Base-by-base conservation (phyloP, 345 rosid species). In the Pugionium cornutum region DNA sequence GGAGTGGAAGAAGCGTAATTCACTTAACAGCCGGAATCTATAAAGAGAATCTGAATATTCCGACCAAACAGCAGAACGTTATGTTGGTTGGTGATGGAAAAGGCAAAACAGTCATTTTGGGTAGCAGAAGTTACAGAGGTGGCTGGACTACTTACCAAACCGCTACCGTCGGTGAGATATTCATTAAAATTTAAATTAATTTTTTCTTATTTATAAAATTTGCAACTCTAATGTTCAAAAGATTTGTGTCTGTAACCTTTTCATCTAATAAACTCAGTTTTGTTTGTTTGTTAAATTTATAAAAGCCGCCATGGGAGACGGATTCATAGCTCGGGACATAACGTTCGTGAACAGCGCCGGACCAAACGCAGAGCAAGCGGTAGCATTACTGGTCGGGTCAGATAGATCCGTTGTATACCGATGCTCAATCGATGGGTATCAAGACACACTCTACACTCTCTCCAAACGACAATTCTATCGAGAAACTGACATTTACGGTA, bases 301-400 rank as follows among this genome's bases (percentile, higher is more conserved):
- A 18, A 18, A 70, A 82, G 87, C 78, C 4, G 87, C 73, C 0
- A 80, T 78, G 83, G 92, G 87, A 53, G 81, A 66, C 0, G 76
- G 78, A 3, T 87, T 87, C 53, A 76, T 87, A 4, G 88, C 88
- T 18, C 81, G 84, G 5, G 85, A 73, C 75, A 80, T 87, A 54
- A 83, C 86, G 1, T 76, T 87, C 60, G 46, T 75, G 45, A 87
- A 87, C 85, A 83, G 75, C 0, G 90, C 94, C 9, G 94, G 94
- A 5, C 76, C 90, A 0, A 51, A 56, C 2, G 67, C 75, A 35
- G 82, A 78, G 32, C 90, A 87, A 61, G 94, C 94, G 9, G 94
- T 87, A 36, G 94, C 94, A 0, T 76, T 87, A 1, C 80, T 85
- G 0, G 81, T 83, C 32, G 82, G 85, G 49, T 77, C 86, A 0